Conservation (phyloP, 2,329 filamentous ascomycete genomes). For the Endoconidiophora laricicola region DNA sequence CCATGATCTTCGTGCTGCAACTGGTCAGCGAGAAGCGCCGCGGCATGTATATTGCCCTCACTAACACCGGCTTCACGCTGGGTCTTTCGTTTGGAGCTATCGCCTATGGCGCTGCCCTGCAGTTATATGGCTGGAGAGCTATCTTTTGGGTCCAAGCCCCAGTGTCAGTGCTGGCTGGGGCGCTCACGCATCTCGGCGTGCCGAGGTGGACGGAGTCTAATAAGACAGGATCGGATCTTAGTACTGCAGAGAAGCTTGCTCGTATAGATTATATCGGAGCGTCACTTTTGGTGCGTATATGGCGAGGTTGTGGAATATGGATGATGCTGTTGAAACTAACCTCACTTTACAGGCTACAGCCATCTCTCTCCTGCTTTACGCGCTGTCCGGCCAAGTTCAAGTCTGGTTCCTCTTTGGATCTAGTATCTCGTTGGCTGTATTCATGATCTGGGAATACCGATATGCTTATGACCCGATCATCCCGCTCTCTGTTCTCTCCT, state of each 20-base stretch:
- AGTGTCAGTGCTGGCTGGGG: slow-evolving; percentile 41
- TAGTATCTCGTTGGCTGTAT: slow-evolving; percentile 30
- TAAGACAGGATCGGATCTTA: neutral
- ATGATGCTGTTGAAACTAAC: slow-evolving; percentile 12
- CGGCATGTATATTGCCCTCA: slow-evolving; percentile 56
- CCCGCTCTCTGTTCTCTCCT: slow-evolving; percentile 51
- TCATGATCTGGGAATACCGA: slow-evolving; percentile 46
- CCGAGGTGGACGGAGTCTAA: slow-evolving; percentile 23
- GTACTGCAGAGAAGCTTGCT: slow-evolving; percentile 33
- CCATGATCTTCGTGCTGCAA: slow-evolving; percentile 62
- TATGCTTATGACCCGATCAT: slow-evolving; percentile 56
- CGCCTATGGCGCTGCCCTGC: slow-evolving; percentile 48
- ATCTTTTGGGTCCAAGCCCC: slow-evolving; percentile 61
- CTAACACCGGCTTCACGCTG: slow-evolving; percentile 56
- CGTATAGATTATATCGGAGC: slow-evolving; percentile 63
- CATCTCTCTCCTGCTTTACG: slow-evolving; percentile 56
- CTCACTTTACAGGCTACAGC: slow-evolving; percentile 33
- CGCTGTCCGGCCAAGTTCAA: slow-evolving; percentile 48
- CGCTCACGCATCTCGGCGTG: slow-evolving; percentile 47
- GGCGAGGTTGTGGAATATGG: neutral
- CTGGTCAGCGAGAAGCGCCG: slow-evolving; percentile 48
- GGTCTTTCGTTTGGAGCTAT: slow-evolving; percentile 58
- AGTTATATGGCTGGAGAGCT: slow-evolving; percentile 35
- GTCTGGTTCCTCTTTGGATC: slow-evolving; percentile 44
- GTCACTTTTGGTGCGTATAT: slow-evolving; percentile 36